Percentiles rank a stretch among this genome's conserved stretches.
These are phyloP conservation scores for Knoxdaviesia capensis DNA, from an alignment of 2,329 filamentous ascomycete species.

Conservation along the genomic window DNA sequence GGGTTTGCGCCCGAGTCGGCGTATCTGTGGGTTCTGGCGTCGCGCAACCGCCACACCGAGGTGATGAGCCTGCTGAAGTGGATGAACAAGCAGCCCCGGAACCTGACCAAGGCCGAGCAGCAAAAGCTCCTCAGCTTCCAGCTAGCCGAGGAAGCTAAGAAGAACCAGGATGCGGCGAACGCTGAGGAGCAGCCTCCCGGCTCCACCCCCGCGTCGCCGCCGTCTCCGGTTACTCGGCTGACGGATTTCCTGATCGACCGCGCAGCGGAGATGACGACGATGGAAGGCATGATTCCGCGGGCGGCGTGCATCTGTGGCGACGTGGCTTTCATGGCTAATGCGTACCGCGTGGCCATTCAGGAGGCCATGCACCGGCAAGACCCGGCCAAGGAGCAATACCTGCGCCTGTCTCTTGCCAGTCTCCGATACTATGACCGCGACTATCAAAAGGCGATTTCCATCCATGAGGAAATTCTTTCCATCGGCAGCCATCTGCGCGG, in stretches of 20 bases:
- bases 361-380: slow-evolving; percentile 15
- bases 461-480: slow-evolving; percentile 16
- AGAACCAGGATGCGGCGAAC: too few relatives aligned
- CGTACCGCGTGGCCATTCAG: slow-evolving; percentile 13
- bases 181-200: too few relatives aligned
- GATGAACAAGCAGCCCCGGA: slow-evolving; percentile 9
- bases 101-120: slow-evolving; percentile 6
- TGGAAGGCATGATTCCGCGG: slow-evolving; percentile 19
- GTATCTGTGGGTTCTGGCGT: slow-evolving; percentile 16
- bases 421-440: slow-evolving; percentile 15
- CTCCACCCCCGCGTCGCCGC: neutral
- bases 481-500: slow-evolving; percentile 18
- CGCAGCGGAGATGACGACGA: slow-evolving; percentile 12
- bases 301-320: slow-evolving; percentile 15
- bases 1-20: slow-evolving; percentile 17
- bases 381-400: slow-evolving; percentile 15
- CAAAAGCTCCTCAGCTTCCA: slow-evolving; percentile 1
- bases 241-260: slow-evolving; percentile 16
- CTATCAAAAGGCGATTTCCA: slow-evolving; percentile 13
- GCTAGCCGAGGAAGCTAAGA: too few relatives aligned
- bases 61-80: slow-evolving; percentile 15
- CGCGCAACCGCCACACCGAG: slow-evolving; percentile 15
- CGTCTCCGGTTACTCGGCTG: slow-evolving; percentile 7
- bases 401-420: slow-evolving; percentile 16
- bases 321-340: slow-evolving; percentile 11